A percentile compares a stretch with the other conserved stretches of the same genome.
These are phyloP conservation scores for Fraxinus paxiana DNA, from an alignment of 305 asterid genomes.

Conservation along the genomic window DNA sequence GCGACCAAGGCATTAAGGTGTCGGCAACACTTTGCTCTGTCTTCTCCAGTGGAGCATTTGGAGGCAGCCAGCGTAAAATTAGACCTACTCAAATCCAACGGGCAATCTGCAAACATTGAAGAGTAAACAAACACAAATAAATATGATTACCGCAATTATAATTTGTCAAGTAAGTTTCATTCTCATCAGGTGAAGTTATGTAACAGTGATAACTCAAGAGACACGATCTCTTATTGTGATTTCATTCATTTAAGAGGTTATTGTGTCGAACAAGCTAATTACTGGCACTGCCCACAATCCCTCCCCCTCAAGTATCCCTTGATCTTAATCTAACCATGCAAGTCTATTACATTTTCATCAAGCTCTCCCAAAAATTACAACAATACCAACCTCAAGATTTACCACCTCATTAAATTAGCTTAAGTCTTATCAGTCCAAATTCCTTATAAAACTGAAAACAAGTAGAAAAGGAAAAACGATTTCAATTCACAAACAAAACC, in stretches of 20 bases:
- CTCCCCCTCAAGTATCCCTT: neutral
- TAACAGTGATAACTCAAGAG: neutral
- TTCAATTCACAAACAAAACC: conserved; percentile 3
- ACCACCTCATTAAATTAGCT: neutral
- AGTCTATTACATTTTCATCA: neutral
- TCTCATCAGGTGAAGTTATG: neutral
- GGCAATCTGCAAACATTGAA: conserved; percentile 63
- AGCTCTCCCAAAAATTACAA: conserved; percentile 19
- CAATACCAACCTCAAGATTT: neutral
- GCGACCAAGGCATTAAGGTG: conserved; percentile 80
- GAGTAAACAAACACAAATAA: neutral
- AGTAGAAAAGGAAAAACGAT: neutral
- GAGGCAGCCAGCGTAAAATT: conserved; percentile 77
- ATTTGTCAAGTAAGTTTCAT: neutral
- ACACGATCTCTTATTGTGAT: neutral
- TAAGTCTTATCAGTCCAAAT: conserved; percentile 11
- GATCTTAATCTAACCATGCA: neutral
- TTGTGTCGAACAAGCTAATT: neutral
- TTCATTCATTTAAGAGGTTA: neutral
- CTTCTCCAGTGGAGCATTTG: conserved; percentile 62
- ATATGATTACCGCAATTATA: neutral
- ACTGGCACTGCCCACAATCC: neutral
- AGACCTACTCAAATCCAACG: conserved; percentile 65
- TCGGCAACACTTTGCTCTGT: conserved; percentile 79
- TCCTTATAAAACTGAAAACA: conserved; percentile 4